phyloP scores from a whole-genome alignment of 1,284 basidiomycete genomes.

The Omphalotus olearius region DNA sequence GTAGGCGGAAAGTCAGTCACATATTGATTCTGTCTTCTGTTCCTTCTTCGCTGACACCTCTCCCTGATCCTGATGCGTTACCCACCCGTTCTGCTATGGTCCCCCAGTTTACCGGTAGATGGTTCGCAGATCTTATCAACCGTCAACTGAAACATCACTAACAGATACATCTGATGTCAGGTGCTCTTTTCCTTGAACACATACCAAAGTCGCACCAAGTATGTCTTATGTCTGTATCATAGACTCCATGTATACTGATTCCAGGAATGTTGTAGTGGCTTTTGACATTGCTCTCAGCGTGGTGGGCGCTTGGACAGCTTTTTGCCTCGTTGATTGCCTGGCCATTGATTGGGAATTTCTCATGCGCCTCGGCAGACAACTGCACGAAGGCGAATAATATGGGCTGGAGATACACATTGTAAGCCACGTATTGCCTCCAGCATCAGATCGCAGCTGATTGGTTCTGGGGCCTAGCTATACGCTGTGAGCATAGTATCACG shows the following conservation, averaged over 20 bases:
- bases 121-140: slow-evolving; percentile 27
- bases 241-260: not conserved
- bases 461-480: slow-evolving; percentile 27
- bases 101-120: slow-evolving; percentile 45
- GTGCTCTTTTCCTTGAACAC: slow-evolving; percentile 53
- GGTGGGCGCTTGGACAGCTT: slow-evolving; percentile 63
- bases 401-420: slow-evolving; percentile 64
- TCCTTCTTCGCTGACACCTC: not conserved
- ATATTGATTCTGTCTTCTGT: not conserved
- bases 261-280: slow-evolving; percentile 34
- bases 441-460: not conserved
- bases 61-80: not conserved
- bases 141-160: not conserved
- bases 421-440: slow-evolving; percentile 16
- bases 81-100: too few relatives aligned
- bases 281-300: slow-evolving; percentile 57
- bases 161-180: slow-evolving; percentile 21
- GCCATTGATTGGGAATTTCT: slow-evolving; percentile 48
- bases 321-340: slow-evolving; percentile 47
- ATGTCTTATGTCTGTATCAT: slow-evolving; percentile 1
- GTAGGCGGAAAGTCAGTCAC: slow-evolving; percentile 49
- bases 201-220: slow-evolving; percentile 49
- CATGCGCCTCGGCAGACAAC: slow-evolving; percentile 32
- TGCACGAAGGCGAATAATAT: slow-evolving; percentile 46
- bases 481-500: slow-evolving; percentile 26